Evolutionary conservation across 352 stramenopile species (phyloP).

Genomic region (Peronospora farinosa): DNA sequence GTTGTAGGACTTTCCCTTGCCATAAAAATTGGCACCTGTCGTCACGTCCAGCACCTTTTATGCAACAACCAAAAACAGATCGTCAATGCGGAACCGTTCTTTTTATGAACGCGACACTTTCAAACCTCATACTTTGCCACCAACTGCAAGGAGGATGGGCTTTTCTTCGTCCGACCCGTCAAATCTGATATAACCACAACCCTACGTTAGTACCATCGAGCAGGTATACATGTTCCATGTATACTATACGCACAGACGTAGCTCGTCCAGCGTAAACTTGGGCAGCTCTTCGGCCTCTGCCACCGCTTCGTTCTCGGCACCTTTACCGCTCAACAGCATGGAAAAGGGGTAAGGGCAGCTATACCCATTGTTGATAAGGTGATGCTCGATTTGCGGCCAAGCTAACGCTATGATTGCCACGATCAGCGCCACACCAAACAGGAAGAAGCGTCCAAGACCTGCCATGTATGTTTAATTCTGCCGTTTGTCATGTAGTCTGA

Average conservation of each 20-base stretch:
- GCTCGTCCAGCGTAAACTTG: conserved; percentile 57
- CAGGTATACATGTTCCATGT: conserved; percentile 1
- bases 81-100: too few relatives aligned
- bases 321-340: conserved; percentile 31
- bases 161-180: conserved; percentile 57
- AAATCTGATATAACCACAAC: conserved; percentile 25
- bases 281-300: conserved; percentile 30
- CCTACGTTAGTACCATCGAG: background rate
- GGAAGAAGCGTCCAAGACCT: conserved; percentile 32
- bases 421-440: conserved; percentile 45
- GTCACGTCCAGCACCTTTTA: conserved; percentile 63
- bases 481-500: background rate
- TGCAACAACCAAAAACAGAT: too few relatives aligned
- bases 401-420: conserved; percentile 49
- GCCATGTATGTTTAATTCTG: conserved; percentile 12
- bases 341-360: conserved; percentile 65
- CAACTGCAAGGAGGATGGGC: conserved; percentile 64
- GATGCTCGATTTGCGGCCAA: conserved; percentile 71
- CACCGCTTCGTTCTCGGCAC: conserved; percentile 15
- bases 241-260: conserved; percentile 36
- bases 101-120: too few relatives aligned
- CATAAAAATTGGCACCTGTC: conserved; percentile 68
- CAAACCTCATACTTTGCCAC: conserved; percentile 75
- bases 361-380: conserved; percentile 42
- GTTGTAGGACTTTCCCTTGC: conserved; percentile 59